phyloP scores from a whole-genome alignment of 2,329 filamentous ascomycete species.

The Alternaria arborescens region DNA sequence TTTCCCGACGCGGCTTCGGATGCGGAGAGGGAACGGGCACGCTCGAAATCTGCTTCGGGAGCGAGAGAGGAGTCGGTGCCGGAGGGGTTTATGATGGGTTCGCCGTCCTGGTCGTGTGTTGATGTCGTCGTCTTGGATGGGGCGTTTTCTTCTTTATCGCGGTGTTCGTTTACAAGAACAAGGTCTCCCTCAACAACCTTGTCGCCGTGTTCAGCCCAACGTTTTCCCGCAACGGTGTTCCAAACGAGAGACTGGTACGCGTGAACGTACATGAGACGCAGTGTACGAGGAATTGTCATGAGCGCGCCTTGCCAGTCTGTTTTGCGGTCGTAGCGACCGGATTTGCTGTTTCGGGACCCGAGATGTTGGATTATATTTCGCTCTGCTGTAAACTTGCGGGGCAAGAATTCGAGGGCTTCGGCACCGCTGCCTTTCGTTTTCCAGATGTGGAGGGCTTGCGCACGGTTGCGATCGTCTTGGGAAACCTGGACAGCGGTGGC shows the following conservation, averaged over 20 bases:
- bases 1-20: slow-evolving; percentile 80
- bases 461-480: slow-evolving; percentile 80
- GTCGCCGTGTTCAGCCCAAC: slow-evolving; percentile 78
- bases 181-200: slow-evolving; percentile 86
- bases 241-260: slow-evolving; percentile 95
- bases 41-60: slow-evolving; percentile 66
- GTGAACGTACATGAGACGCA: slow-evolving; percentile 94
- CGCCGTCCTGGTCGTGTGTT: slow-evolving; percentile 66
- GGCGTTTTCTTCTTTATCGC: slow-evolving; percentile 52
- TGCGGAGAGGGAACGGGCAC: slow-evolving; percentile 76
- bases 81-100: slow-evolving; percentile 70
- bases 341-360: slow-evolving; percentile 54
- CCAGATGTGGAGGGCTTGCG: slow-evolving; percentile 80
- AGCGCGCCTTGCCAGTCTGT: slow-evolving; percentile 84
- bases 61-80: slow-evolving; percentile 64
- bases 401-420: slow-evolving; percentile 73
- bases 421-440: slow-evolving; percentile 65
- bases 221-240: slow-evolving; percentile 84
- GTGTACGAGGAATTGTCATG: slow-evolving; percentile 77
- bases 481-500: slow-evolving; percentile 61
- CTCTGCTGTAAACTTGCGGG: slow-evolving; percentile 84
- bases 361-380: slow-evolving; percentile 80
- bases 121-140: slow-evolving; percentile 30
- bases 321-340: slow-evolving; percentile 58
- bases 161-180: slow-evolving; percentile 71